phyloP scores from a whole-genome alignment of 371 early-diverging fungal species.

The Rhizopus arrhizus region DNA sequence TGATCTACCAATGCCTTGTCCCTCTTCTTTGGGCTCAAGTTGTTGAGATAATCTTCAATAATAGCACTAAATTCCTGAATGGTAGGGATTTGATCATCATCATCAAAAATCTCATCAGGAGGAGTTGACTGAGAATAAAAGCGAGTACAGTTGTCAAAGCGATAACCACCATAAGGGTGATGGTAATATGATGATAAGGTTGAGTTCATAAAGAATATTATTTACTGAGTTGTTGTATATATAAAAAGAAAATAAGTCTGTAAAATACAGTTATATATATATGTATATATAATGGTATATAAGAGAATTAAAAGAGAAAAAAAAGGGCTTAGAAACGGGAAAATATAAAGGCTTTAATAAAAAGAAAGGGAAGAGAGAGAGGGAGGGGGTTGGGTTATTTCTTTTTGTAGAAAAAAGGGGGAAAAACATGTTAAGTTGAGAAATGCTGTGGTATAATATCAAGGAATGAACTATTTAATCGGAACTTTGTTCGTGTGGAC shows the following conservation, averaged over 20 bases:
- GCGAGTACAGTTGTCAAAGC: constrained; percentile 23
- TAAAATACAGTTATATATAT: constrained; percentile 1
- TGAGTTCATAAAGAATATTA: constrained; percentile 19
- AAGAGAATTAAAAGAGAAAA: neutral
- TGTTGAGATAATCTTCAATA: constrained; percentile 56
- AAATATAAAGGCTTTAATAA: constrained; percentile 4
- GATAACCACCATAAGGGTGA: constrained; percentile 30
- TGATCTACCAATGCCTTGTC: constrained; percentile 64
- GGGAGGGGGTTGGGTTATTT: constrained; percentile 1
- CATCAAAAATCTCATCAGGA: constrained; percentile 32
- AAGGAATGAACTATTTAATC: constrained; percentile 34
- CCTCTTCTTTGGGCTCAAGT: constrained; percentile 61
- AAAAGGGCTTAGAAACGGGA: neutral
- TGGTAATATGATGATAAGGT: constrained; percentile 23
- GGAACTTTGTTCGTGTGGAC: constrained; percentile 24
- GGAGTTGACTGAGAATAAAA: constrained; percentile 22
- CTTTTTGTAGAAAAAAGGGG: constrained; percentile 14
- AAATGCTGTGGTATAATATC: constrained; percentile 28
- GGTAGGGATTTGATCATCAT: constrained; percentile 49
- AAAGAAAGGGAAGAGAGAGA: constrained; percentile 7
- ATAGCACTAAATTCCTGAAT: constrained; percentile 46
- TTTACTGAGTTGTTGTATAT: neutral
- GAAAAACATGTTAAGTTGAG: constrained; percentile 13
- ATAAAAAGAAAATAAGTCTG: neutral
- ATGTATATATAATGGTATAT: constrained; percentile 3